Conservation (phyloP, 306 rosid species). For the Cyamopsis tetragonoloba region DNA sequence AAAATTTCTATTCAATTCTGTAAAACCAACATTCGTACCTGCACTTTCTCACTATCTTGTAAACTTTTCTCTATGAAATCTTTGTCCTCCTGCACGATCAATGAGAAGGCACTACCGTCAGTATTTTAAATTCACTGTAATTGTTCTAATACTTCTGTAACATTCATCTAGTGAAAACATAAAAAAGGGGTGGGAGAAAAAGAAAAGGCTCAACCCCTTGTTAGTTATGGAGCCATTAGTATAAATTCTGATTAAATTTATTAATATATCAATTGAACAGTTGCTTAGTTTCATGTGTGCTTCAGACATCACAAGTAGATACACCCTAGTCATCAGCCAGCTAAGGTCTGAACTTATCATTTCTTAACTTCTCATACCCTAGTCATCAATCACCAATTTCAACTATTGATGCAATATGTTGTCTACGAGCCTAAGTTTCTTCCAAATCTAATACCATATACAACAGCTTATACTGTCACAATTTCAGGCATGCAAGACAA, state of each 20-base stretch:
- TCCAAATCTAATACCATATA: neutral
- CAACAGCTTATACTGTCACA: too few relatives aligned
- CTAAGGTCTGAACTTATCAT: neutral
- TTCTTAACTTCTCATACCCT: neutral
- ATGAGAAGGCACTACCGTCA: neutral
- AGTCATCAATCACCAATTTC: neutral
- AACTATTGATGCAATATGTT: neutral
- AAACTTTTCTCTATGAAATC: slow-evolving; percentile 65
- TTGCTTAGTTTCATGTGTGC: neutral
- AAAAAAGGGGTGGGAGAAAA: too few relatives aligned
- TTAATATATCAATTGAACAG: neutral
- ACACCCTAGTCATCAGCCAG: too few relatives aligned
- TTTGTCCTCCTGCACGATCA: slow-evolving; percentile 48
- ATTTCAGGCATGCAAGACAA: too few relatives aligned
- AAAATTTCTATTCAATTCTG: neutral
- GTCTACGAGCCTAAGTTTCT: neutral
- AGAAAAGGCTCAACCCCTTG: neutral
- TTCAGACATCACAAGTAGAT: too few relatives aligned
- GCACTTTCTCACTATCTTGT: slow-evolving; percentile 77
- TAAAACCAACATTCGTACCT: slow-evolving; percentile 43
- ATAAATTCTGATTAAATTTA: neutral
- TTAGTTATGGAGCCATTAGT: neutral
- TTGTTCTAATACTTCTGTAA: neutral
- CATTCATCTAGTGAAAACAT: neutral
- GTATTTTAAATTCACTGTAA: neutral